phyloP scores from a whole-genome alignment of 1,284 basidiomycete genomes.

The Puccinia horiana region DNA sequence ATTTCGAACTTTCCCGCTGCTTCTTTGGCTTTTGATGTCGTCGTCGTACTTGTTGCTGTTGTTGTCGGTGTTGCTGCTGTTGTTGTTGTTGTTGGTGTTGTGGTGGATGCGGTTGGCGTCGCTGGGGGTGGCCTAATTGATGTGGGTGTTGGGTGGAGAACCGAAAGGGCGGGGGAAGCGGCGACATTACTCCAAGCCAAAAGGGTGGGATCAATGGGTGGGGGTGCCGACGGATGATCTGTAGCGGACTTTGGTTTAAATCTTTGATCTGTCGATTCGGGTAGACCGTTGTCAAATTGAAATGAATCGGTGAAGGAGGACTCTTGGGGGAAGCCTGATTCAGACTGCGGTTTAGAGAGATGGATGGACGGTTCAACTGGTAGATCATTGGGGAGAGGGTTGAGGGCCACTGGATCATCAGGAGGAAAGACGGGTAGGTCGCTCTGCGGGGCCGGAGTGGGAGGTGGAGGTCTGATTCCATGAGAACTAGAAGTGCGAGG shows the following conservation, averaged over 20 bases:
- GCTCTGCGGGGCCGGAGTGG: neutral
- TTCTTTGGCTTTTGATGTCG: neutral
- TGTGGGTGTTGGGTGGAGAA: neutral
- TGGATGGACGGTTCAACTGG: neutral
- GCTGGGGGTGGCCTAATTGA: neutral
- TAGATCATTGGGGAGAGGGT: neutral
- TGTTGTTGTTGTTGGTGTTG: neutral
- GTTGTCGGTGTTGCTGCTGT: conserved; percentile 1
- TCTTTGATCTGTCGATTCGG: neutral
- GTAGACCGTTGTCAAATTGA: neutral
- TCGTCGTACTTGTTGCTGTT: neutral
- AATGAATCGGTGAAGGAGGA: neutral
- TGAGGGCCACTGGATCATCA: neutral
- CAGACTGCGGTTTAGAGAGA: neutral
- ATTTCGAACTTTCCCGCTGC: conserved; percentile 6
- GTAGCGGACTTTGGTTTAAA: neutral
- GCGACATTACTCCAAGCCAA: neutral
- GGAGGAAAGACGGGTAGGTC: neutral
- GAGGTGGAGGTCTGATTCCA: conserved; percentile 1
- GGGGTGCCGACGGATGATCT: neutral
- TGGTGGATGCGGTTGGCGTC: neutral
- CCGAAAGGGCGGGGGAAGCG: neutral
- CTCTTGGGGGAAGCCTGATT: neutral
- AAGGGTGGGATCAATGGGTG: conserved; percentile 19
- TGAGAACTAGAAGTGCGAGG: neutral